Evolutionary conservation across 257 asterid species (phyloP).

Genomic region (Echites panduratus): DNA sequence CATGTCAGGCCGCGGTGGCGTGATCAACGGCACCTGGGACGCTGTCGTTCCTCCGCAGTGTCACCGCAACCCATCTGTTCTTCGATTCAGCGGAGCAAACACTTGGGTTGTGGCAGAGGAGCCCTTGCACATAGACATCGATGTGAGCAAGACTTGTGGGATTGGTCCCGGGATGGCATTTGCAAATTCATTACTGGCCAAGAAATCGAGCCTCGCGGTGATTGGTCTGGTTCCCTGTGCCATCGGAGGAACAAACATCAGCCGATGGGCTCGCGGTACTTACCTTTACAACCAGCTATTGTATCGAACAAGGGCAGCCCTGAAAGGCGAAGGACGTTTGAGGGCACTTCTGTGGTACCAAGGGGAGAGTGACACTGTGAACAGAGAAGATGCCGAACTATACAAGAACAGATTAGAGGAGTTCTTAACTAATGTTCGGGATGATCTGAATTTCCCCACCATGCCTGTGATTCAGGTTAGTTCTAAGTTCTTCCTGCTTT

Average conservation of each 20-base stretch:
- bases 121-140: slow-evolving; percentile 38
- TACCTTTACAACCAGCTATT: slow-evolving; percentile 25
- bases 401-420: slow-evolving; percentile 22
- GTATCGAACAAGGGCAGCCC: slow-evolving; percentile 17
- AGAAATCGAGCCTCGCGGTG: slow-evolving; percentile 4
- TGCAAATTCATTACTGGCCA: slow-evolving; percentile 22
- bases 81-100: slow-evolving; percentile 16
- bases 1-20: slow-evolving; percentile 90
- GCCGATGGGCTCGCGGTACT: slow-evolving; percentile 27
- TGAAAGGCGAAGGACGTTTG: slow-evolving; percentile 12
- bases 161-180: slow-evolving; percentile 39
- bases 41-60: slow-evolving; percentile 47
- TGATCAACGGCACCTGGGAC: slow-evolving; percentile 45
- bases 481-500: too few relatives aligned
- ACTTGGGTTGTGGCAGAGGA: slow-evolving; percentile 33
- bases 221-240: slow-evolving; percentile 42
- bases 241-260: slow-evolving; percentile 32
- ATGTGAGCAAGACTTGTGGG: slow-evolving; percentile 22
- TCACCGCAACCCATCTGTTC: slow-evolving; percentile 23
- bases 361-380: slow-evolving; percentile 27
- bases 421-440: slow-evolving; percentile 23
- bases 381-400: slow-evolving; percentile 15
- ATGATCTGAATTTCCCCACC: slow-evolving; percentile 15
- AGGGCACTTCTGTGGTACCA: slow-evolving; percentile 39
- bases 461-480: slow-evolving; percentile 30